Evolutionary conservation across 805 yeast species (phyloP).

Genomic region (Ogataea minuta): DNA sequence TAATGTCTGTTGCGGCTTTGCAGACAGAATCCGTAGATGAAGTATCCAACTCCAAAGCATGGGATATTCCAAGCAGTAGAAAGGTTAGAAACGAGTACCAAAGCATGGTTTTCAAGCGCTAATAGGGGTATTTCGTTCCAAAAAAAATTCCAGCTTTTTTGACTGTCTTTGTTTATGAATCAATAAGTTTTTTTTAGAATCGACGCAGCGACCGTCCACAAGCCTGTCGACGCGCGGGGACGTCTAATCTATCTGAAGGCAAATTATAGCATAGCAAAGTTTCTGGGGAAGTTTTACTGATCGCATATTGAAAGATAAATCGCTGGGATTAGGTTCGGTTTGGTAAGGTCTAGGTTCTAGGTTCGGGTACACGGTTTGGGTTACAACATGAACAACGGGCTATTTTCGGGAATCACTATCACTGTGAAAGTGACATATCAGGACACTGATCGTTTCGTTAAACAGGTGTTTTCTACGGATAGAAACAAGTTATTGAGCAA

Average conservation of each 20-base stretch:
- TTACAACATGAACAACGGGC: constrained; percentile 2
- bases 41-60: constrained; percentile 16
- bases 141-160: background rate
- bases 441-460: background rate
- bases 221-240: constrained; percentile 10
- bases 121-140: background rate
- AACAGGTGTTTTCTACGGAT: constrained; percentile 8
- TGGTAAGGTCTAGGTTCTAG: background rate
- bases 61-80: background rate
- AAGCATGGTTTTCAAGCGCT: background rate
- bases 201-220: constrained; percentile 5
- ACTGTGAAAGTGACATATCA: constrained; percentile 7
- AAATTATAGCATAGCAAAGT: constrained; percentile 7
- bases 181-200: constrained; percentile 11
- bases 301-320: too few species aligned
- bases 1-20: constrained; percentile 57
- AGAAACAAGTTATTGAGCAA: constrained; percentile 8
- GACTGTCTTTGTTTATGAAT: constrained; percentile 5
- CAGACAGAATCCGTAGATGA: constrained; percentile 29
- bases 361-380: background rate
- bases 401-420: constrained; percentile 3
- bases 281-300: background rate
- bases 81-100: background rate
- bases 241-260: constrained; percentile 5
- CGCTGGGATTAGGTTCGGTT: too few species aligned